phyloP scores from a whole-genome alignment of 1,284 basidiomycete species.

The Trichosporon faecale region DNA sequence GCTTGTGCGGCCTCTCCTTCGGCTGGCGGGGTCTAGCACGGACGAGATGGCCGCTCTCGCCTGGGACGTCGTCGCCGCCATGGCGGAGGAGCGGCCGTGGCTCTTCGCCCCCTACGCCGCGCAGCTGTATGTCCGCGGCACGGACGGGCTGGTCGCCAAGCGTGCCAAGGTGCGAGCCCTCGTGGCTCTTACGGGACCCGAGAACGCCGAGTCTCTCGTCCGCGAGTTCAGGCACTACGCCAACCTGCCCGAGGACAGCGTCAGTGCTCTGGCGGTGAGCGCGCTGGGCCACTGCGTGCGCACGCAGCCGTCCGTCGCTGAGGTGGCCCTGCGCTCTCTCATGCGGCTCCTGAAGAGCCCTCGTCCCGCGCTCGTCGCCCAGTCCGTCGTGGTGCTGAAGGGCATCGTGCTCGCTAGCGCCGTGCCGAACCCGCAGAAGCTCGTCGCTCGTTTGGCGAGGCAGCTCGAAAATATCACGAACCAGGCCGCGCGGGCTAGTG shows the following conservation, averaged over 20 bases:
- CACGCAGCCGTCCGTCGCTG: conserved; percentile 60
- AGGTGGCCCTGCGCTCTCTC: conserved; percentile 69
- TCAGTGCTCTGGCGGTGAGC: conserved; percentile 68
- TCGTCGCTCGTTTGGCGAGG: conserved; percentile 70
- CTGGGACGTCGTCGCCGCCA: conserved; percentile 65
- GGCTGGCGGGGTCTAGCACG: conserved; percentile 48
- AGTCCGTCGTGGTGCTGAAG: conserved; percentile 78
- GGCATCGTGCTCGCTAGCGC: conserved; percentile 63
- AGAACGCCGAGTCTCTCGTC: conserved; percentile 68
- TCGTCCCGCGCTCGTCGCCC: conserved; percentile 70
- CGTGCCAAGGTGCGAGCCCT: conserved; percentile 70
- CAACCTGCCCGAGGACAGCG: conserved; percentile 65
- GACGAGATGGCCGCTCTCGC: conserved; percentile 69
- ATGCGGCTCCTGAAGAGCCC: conserved; percentile 66
- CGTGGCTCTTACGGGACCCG: conserved; percentile 60
- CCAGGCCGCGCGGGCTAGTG: conserved; percentile 72
- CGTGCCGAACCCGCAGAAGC: conserved; percentile 56
- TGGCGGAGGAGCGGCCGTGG: conserved; percentile 63
- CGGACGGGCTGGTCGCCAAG: conserved; percentile 66
- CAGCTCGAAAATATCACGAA: conserved; percentile 74
- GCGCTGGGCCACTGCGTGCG: conserved; percentile 74
- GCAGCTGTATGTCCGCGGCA: conserved; percentile 66
- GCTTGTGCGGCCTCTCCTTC: conserved; percentile 43
- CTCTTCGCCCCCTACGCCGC: conserved; percentile 62
- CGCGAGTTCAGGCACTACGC: conserved; percentile 81